Evolutionary conservation across 1,284 basidiomycete species (phyloP), one percentile per base, ranked within the genome.

Genomic region (Malassezia vespertilionis): DNA sequence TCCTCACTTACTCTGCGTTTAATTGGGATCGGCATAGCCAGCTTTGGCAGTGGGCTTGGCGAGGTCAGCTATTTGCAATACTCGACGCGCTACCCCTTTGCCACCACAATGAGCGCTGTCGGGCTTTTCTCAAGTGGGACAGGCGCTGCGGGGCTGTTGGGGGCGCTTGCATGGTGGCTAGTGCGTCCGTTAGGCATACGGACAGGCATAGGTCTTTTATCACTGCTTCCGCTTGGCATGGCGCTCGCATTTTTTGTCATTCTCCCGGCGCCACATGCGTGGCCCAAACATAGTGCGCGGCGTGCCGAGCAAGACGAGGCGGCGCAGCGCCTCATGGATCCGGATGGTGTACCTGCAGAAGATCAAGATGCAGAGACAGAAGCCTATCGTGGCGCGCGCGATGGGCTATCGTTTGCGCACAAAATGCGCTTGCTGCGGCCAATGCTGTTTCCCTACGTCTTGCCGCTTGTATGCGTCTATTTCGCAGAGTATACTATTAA

Each of bases 21-120:
- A 3, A 59, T 88, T 11, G 91, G 93, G 11, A 96, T 97, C 40
- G 77, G 80, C 32, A 71, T 91, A 5, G 89, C 93, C 0, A 89
- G 86, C 0, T 87, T 96, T 64, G 86, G 87, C 0, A 86, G 84
- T 10, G 88, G 88, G 79, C 75, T 97, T 5, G 91, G 93, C 11
- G 91, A 97, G 72, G 72, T 97, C 52, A 96, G 90, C 1, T 96
- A 88, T 66, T 74, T 97, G 2, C 91, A 97, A 73, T 75, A 93
- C 3, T 87, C 88, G 0, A 95, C 90, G 0, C 82, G 83, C 0
- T 66, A 61, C 46, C 59, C 55, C 10, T 39, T 39, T 17, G 36
- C 49, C 11, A 32, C 44, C 20, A 40, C 39, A 22, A 42, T 51
- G 14, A 61, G 53, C 36, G 59, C 33, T 28, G 60, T 48, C 38